phyloP scores from a whole-genome alignment of 306 rosid species.

The Begonia fuchsioides region DNA sequence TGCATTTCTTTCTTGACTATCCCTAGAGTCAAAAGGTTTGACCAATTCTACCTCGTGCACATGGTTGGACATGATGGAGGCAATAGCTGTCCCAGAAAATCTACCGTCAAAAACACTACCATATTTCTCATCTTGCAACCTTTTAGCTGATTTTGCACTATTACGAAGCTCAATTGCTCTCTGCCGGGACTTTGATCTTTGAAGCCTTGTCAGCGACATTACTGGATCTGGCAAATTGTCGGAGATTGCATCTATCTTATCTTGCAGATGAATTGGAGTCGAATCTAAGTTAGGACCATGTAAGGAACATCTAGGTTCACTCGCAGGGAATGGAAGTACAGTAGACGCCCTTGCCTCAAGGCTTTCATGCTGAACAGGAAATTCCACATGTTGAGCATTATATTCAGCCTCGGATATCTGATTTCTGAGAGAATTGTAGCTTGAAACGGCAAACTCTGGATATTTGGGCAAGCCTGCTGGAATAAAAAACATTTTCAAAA shows the following conservation, averaged over 20 bases:
- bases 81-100: slow-evolving; percentile 18
- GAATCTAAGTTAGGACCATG: slow-evolving; percentile 18
- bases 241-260: slow-evolving; percentile 11
- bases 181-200: slow-evolving; percentile 81
- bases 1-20: slow-evolving; percentile 23
- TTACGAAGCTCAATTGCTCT: slow-evolving; percentile 59
- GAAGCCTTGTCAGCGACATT: slow-evolving; percentile 60
- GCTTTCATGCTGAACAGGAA: slow-evolving; percentile 12
- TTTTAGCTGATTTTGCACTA: slow-evolving; percentile 33
- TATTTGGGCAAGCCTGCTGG: slow-evolving; percentile 26
- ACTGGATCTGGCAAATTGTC: slow-evolving; percentile 35
- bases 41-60: slow-evolving; percentile 21
- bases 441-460: slow-evolving; percentile 19
- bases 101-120: slow-evolving; percentile 23
- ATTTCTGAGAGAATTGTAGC: slow-evolving; percentile 1
- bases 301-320: slow-evolving; percentile 24
- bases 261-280: slow-evolving; percentile 14
- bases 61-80: slow-evolving; percentile 22
- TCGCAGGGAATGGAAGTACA: slow-evolving; percentile 27
- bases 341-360: slow-evolving; percentile 4
- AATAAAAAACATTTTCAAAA: slow-evolving; percentile 18
- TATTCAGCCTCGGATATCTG: neutral
- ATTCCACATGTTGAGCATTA: slow-evolving; percentile 1
- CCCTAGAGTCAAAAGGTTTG: slow-evolving; percentile 22
- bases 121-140: slow-evolving; percentile 16